Percentiles rank a stretch among this genome's conserved stretches.
Conservation (phyloP, 371 early-diverging fungal species). For the Apophysomyces ossiformis region DNA sequence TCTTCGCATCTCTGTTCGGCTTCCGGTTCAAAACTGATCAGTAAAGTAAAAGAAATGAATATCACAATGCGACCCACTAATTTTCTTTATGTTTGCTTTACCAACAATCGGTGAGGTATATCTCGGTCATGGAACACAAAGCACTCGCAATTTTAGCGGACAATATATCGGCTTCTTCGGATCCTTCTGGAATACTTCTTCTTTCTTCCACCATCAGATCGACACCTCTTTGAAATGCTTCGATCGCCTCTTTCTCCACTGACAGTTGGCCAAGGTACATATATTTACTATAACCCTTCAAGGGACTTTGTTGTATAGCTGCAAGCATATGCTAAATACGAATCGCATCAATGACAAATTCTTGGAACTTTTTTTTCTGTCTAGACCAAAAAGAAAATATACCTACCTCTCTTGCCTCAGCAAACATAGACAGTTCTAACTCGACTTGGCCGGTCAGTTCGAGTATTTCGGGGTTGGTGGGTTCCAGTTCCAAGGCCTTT, state of each 20-base stretch:
- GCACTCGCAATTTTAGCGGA: conserved; percentile 79
- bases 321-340: conserved; percentile 62
- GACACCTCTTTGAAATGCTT: conserved; percentile 84
- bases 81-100: conserved; percentile 35
- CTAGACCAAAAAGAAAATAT: too few relatives aligned
- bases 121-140: conserved; percentile 92
- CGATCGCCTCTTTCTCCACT: conserved; percentile 76
- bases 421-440: conserved; percentile 73
- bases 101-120: conserved; percentile 97
- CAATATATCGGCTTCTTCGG: conserved; percentile 53
- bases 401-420: conserved; percentile 69
- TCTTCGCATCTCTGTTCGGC: conserved; percentile 88
- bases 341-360: too few relatives aligned
- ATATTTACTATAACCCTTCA: conserved; percentile 78
- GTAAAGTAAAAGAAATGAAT: not conserved
- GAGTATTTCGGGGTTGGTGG: conserved; percentile 66
- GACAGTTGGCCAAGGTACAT: conserved; percentile 92
- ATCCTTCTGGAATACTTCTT: conserved; percentile 23
- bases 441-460: conserved; percentile 77
- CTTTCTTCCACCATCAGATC: conserved; percentile 61
- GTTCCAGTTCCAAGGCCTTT: conserved; percentile 71
- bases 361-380: too few relatives aligned
- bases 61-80: not conserved
- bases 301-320: conserved; percentile 70
- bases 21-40: conserved; percentile 80